Evolutionary conservation across 2,329 filamentous ascomycete genomes (phyloP), one percentile per base, ranked within the genome.

Genomic region (Albifimbria verrucaria): DNA sequence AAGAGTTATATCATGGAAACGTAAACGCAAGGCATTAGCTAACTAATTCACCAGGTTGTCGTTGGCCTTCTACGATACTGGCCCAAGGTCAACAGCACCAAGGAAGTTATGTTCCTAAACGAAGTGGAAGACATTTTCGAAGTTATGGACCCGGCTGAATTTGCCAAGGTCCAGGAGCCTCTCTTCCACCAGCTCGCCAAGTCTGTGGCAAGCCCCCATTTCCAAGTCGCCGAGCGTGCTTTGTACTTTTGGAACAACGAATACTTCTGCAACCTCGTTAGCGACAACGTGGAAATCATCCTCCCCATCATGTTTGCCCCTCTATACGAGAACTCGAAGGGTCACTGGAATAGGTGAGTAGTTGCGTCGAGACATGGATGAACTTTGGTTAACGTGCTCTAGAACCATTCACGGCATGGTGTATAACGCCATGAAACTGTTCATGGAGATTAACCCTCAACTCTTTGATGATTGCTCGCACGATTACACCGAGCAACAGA

Each of bases 161-260:
- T 99, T 65, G 92, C 92, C 62, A 99, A 99, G 76, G 94, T 99
- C 39, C 94, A 99, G 71, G 94, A 97, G 67, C 93, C 94, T 48
- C 77, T 99, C 39, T 99, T 99, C 79, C 92, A 96, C 64, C 94
- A 99, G 70, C 80, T 99, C 59, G 92, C 94, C 59, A 99, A 97
- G 72, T 97, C 94, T 2, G 94, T 99, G 42, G 93, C 94, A 48
- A 99, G 94, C 68, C 94, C 94, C 48, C 94, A 99, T 73, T 99
- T 99, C 77, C 94, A 99, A 78, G 94, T 99, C 54, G 94, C 94
- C 18, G 94, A 99, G 75, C 86, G 94, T 60, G 94, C 94, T 5
- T 81, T 99, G 24, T 99, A 99, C 76, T 99, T 99, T 77, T 99
- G 94, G 94, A 99, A 99, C 79, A 99, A 99, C 68, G 94, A 99